Evolutionary conservation across 169 alveolate genomes (phyloP), one percentile per base, ranked within the genome.

Genomic region (Blepharisma undulans): DNA sequence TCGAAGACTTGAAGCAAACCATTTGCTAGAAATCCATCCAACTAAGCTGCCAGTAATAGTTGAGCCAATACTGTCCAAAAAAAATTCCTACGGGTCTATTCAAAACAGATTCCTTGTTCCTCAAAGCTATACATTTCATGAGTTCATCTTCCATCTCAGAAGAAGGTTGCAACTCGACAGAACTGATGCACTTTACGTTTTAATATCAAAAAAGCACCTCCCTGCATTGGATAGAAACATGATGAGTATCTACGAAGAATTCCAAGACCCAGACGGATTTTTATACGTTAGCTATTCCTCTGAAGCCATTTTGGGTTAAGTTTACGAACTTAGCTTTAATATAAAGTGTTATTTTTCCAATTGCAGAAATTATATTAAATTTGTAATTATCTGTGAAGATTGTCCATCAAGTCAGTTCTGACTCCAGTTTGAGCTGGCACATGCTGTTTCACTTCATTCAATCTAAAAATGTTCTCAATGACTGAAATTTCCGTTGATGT

Each of bases 401-500:
- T 78, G 29, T 78, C 86, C 25, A 78, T 22, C 29, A 78, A 32
- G 8, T 34, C 86, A 78, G 86, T 78, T n/a, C 86, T 27, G 60
- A 78, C 60, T 78, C 86, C 86, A 6, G 60, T 21, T 29, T 78
- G 86, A 4, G 61, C 86, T 29, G 66, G 66, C 6, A 22, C 86
- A 48, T 48, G 66, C 29, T 25, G 71, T 30, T 72, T 86, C 27
- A 22, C 34, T 86, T 88, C 92, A 72, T 97, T 97, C 27, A 98
- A 96, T 94, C 98, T 98, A 94, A 99, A 99, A 21, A 98, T 98
- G 72, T 98, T 98, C 93, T 99, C 99, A 87, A 99, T 96, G 25
- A 98, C 98, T 60, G 99, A 98, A 61, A 99, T 94, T 96, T 99
- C 99, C 16, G 99, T 98, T 29, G 99, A 98, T 25, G 99, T 99